Evolutionary conservation across 495 filamentous ascomycete species (phyloP).

Genomic region (Penicillium pulvis): DNA sequence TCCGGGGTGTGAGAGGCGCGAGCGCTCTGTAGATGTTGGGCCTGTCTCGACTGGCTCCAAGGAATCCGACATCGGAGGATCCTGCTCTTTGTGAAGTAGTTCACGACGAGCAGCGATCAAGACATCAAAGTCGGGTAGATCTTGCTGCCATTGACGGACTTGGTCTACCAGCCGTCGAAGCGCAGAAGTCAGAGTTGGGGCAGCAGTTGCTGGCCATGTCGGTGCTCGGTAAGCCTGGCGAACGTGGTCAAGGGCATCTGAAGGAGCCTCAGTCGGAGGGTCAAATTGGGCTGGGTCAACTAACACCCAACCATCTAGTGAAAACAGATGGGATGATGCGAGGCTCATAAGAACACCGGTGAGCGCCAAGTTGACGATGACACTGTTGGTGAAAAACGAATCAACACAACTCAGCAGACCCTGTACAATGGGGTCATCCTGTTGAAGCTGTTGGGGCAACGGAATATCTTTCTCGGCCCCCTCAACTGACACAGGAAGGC

Average conservation of each 20-base stretch:
- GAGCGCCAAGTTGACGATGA: conserved; percentile 84
- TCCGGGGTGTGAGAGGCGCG: conserved; percentile 58
- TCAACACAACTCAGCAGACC: conserved; percentile 69
- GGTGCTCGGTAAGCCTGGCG: conserved; percentile 38
- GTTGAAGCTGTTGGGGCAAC: conserved; percentile 51
- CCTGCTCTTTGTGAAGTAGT: conserved; percentile 40
- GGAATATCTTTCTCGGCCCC: conserved; percentile 28
- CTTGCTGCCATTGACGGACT: conserved; percentile 63
- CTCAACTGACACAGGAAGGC: conserved; percentile 32
- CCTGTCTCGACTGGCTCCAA: conserved; percentile 26
- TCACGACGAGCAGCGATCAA: conserved; percentile 70
- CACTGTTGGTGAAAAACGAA: conserved; percentile 83
- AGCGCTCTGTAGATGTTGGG: conserved; percentile 24
- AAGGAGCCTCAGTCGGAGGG: conserved; percentile 1
- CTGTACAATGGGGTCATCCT: conserved; percentile 75
- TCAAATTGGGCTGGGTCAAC: conserved; percentile 61
- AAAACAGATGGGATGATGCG: conserved; percentile 77
- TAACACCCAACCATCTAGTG: conserved; percentile 87
- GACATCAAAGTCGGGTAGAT: conserved; percentile 75
- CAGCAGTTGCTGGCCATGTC: conserved; percentile 38
- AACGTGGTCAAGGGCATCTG: conserved; percentile 29
- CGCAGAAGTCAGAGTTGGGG: conserved; percentile 42
- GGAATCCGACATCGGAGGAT: conserved; percentile 20
- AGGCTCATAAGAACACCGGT: conserved; percentile 83
- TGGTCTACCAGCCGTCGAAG: conserved; percentile 61